A percentile compares a stretch with the other conserved stretches of the same genome.
These are phyloP conservation scores for Penicillium sp. DNA, from an alignment of 2,329 filamentous ascomycete genomes.

Conservation along the genomic window DNA sequence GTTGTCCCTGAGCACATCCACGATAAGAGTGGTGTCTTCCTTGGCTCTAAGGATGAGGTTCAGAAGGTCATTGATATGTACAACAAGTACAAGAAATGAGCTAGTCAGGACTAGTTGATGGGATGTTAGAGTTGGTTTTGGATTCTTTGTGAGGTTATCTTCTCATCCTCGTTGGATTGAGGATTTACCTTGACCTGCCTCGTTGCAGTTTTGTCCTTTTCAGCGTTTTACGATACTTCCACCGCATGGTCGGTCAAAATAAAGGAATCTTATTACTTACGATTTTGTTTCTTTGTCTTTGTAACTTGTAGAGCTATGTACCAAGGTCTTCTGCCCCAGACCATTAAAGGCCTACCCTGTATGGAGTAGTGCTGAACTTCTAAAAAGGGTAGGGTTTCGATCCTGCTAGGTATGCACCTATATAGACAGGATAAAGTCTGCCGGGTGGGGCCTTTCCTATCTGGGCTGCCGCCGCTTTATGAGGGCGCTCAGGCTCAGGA, in stretches of 20 bases:
- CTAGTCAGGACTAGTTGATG: constrained; percentile 4
- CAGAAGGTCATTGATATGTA: constrained; percentile 89
- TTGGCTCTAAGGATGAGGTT: constrained; percentile 91
- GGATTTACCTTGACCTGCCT: constrained; percentile 8
- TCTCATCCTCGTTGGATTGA: constrained; percentile 10
- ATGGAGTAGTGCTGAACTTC: too few relatives aligned
- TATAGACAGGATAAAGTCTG: too few relatives aligned
- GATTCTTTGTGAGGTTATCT: constrained; percentile 4
- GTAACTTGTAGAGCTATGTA: too few relatives aligned
- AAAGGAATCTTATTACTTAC: constrained; percentile 6
- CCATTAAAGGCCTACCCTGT: too few relatives aligned
- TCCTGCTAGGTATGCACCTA: too few relatives aligned
- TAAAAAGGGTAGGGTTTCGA: neutral
- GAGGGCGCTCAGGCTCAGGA: too few relatives aligned
- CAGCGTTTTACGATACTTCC: constrained; percentile 13
- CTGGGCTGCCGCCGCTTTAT: too few relatives aligned
- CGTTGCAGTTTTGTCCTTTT: constrained; percentile 4
- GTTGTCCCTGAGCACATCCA: constrained; percentile 90
- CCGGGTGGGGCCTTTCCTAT: too few relatives aligned
- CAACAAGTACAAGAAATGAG: constrained; percentile 48
- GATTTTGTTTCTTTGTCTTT: neutral
- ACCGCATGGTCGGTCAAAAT: constrained; percentile 8
- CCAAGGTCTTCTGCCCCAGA: too few relatives aligned
- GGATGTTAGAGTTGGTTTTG: constrained; percentile 2
- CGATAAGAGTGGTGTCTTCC: constrained; percentile 90